These are phyloP conservation scores for Lupinus albus DNA, from an alignment of 306 rosid genomes.

Conservation along the genomic window DNA sequence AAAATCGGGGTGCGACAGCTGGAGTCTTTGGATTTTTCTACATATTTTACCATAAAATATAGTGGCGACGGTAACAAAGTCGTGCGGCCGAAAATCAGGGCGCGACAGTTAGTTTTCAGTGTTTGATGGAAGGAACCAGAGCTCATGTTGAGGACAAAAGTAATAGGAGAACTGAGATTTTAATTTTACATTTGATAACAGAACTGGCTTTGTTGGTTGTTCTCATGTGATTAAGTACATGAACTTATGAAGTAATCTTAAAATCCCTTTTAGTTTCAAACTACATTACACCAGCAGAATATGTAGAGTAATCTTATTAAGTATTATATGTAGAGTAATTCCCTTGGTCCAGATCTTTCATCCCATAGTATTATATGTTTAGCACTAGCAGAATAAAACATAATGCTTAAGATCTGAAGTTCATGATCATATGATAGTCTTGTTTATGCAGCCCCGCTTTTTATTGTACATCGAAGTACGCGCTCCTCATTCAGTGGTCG, in stretches of 20 bases:
- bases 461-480: constrained; percentile 51
- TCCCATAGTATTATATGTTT: neutral
- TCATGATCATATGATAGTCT: constrained; percentile 20
- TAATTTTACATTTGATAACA: neutral
- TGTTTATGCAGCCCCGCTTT: constrained; percentile 50
- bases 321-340: neutral
- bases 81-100: no score
- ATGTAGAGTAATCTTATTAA: constrained; percentile 1
- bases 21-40: no score
- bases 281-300: neutral
- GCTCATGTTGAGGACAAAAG: neutral
- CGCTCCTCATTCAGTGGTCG: constrained; percentile 72
- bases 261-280: constrained; percentile 24
- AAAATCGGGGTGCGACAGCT: no score
- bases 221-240: neutral
- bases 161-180: neutral
- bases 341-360: constrained; percentile 12
- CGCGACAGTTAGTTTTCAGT: neutral
- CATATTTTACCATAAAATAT: no score
- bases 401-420: constrained; percentile 10
- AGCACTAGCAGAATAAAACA: neutral
- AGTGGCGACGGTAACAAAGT: no score
- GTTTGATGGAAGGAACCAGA: neutral
- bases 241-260: neutral
- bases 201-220: neutral